Conservation (phyloP, 768 basidiomycete species). For the Dentipellis fragilis region DNA sequence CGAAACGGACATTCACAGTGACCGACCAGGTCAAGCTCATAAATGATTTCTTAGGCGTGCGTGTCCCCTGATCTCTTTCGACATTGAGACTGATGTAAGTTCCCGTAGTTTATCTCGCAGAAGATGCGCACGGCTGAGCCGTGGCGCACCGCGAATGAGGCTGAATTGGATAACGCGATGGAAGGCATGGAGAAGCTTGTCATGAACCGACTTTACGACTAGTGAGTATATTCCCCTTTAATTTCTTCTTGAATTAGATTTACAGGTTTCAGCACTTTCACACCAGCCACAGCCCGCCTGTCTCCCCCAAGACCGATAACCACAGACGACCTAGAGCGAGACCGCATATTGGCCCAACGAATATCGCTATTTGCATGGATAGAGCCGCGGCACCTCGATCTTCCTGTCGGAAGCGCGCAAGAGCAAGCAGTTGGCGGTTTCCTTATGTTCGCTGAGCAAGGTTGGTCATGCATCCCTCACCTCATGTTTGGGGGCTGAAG, state of each 20-base stretch:
- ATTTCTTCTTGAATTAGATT: slow-evolving; percentile 5
- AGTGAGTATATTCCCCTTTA: slow-evolving; percentile 44
- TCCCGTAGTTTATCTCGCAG: slow-evolving; percentile 69
- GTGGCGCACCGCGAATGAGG: slow-evolving; percentile 69
- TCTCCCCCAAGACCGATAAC: slow-evolving; percentile 70
- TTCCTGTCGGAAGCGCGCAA: slow-evolving; percentile 65
- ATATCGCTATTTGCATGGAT: slow-evolving; percentile 91
- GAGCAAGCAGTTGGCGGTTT: slow-evolving; percentile 46
- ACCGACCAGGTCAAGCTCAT: slow-evolving; percentile 93
- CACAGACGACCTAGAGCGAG: slow-evolving; percentile 92
- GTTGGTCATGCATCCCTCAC: slow-evolving; percentile 25
- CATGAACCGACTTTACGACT: slow-evolving; percentile 95
- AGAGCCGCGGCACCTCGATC: slow-evolving; percentile 79
- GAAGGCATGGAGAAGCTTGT: slow-evolving; percentile 99
- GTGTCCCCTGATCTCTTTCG: slow-evolving; percentile 15
- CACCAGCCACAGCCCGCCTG: slow-evolving; percentile 65
- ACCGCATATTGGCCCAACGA: slow-evolving; percentile 82
- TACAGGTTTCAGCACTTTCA: slow-evolving; percentile 63
- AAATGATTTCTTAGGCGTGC: slow-evolving; percentile 82
- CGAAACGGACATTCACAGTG: slow-evolving; percentile 85
- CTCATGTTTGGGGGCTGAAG: no score
- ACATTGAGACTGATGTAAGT: neutral
- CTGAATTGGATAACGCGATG: slow-evolving; percentile 92
- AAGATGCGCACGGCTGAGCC: slow-evolving; percentile 82
- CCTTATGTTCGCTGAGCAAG: slow-evolving; percentile 82